Percentiles rank a stretch among this genome's conserved stretches.
Conservation (phyloP, 169 alveolate genomes). For the Cryptosporidium viatorum region DNA sequence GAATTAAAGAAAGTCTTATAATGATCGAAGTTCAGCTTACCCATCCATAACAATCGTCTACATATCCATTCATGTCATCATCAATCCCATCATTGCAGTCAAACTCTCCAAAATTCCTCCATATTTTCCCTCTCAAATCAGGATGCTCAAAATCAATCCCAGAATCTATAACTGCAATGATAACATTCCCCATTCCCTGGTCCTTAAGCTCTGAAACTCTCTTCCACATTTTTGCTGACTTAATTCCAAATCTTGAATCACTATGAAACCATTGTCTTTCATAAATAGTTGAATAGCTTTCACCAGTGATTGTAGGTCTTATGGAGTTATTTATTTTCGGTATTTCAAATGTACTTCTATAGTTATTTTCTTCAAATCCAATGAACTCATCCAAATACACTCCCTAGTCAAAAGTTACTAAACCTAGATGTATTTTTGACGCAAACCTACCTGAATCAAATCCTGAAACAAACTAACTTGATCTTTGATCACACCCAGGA, state of each 20-base stretch:
- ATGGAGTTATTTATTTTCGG: conserved; percentile 5
- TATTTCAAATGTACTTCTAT: conserved; percentile 8
- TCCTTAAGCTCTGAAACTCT: conserved; percentile 45
- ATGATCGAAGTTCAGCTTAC: conserved; percentile 34
- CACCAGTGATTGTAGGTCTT: neutral
- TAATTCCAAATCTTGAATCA: conserved; percentile 55
- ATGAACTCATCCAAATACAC: conserved; percentile 56
- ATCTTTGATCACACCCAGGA: conserved; percentile 11
- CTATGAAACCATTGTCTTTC: conserved; percentile 66
- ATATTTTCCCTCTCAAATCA: conserved; percentile 78
- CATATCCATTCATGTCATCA: conserved; percentile 81
- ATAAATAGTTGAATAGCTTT: conserved; percentile 19
- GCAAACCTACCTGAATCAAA: conserved; percentile 29
- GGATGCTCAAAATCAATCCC: conserved; percentile 83
- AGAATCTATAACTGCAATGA: conserved; percentile 81
- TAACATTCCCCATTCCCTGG: conserved; percentile 50
- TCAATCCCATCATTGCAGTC: conserved; percentile 78
- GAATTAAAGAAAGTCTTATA: neutral
- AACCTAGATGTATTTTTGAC: neutral
- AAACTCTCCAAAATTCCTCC: conserved; percentile 82
- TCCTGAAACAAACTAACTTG: conserved; percentile 29
- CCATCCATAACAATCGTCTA: conserved; percentile 84
- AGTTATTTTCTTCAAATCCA: conserved; percentile 27
- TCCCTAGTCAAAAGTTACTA: conserved; percentile 13
- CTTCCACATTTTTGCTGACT: conserved; percentile 68